Evolutionary conservation across 2,329 filamentous ascomycete genomes (phyloP), one percentile per base, ranked within the genome.

Genomic region (Trematosphaeria pertusa): DNA sequence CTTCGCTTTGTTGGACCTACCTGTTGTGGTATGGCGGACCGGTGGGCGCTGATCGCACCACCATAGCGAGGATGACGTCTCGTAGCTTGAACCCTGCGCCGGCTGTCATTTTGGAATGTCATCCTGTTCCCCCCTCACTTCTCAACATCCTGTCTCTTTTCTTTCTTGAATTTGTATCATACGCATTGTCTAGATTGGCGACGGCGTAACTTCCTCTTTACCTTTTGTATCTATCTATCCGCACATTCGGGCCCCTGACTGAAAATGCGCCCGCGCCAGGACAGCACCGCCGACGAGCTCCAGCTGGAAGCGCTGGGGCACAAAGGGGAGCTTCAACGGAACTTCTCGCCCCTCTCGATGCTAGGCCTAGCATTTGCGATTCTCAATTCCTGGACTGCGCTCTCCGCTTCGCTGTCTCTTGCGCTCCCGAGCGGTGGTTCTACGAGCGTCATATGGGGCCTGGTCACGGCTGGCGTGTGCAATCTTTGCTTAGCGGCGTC

Each of bases 381-480:
- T 55, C 64, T 86, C 36, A 86, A 86, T 61, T 83, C 81, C 12
- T 86, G 83, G 83, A 85, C 82, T 2, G 82, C 83, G 12, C 70
- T 85, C 6, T 81, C 81, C 2, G 76, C 82, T 1, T 84, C 81
- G 43, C 68, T 86, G 35, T 80, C 77, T 3, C 73, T 87, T 4
- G 82, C 84, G 15, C 75, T 92, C 22, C 86, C 88, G 1, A 87
- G 83, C 11, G 89, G 89, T 32, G 89, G 89, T 0, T 81, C 85
- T 15, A 84, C 81, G 6, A 81, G 85, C 47, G 86, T 91, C 31
- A 80, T 92, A 47, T 92, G 88, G 88, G 88, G 88, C 3, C 61
- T 80, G 4, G 60, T 82, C 10, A 78, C 76, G 2, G 75, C 76
- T 5, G 77, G 70, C 2, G 52, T 89, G 36, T 89, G 87, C 73